Conservation (phyloP, 345 rosid genomes). For the Salix brachista region DNA sequence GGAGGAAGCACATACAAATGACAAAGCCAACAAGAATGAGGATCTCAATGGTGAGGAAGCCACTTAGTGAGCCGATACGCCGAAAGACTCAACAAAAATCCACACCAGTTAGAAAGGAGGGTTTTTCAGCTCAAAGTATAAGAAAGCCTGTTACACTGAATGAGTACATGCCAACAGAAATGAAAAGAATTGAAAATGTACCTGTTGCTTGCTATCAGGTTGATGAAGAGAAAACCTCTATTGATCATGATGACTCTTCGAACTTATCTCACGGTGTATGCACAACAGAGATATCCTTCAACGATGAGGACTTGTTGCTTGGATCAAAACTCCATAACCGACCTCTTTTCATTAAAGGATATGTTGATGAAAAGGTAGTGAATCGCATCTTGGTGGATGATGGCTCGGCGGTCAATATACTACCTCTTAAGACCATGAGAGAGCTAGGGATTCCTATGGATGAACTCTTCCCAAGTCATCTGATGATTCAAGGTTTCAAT, state of each 20-base stretch:
- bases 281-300: no score
- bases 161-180: neutral
- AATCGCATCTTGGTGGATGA: neutral
- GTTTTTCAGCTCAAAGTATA: neutral
- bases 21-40: neutral
- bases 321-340: neutral
- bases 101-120: neutral
- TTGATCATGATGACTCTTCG: neutral
- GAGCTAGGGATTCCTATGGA: neutral
- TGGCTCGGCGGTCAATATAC: no score
- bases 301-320: no score
- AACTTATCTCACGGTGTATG: no score
- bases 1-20: neutral
- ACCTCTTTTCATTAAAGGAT: no score
- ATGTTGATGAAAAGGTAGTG: no score
- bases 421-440: neutral
- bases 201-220: neutral
- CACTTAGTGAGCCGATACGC: no score
- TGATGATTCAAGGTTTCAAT: no score
- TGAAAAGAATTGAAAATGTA: neutral
- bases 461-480: neutral
- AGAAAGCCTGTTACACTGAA: neutral
- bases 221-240: neutral
- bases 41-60: no score
- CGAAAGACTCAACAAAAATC: neutral